phyloP scores from a whole-genome alignment of 495 filamentous ascomycete genomes.

The Baudoinia panamericana region DNA sequence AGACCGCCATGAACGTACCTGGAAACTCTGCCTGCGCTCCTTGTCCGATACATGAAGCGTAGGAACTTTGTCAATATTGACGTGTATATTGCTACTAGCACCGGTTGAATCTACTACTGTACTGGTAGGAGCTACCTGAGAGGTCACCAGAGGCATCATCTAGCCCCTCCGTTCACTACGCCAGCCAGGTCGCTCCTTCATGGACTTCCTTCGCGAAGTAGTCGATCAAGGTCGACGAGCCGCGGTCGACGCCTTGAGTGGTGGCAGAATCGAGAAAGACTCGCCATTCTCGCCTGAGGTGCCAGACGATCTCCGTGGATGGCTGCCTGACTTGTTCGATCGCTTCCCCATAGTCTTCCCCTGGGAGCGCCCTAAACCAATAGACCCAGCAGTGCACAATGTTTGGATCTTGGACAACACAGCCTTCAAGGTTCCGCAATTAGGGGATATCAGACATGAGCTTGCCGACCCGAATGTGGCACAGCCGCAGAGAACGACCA shows the following conservation, averaged over 20 bases:
- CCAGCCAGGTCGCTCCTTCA: neutral
- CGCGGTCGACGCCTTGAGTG: conserved; percentile 11
- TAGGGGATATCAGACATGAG: conserved; percentile 9
- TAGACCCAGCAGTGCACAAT: conserved; percentile 42
- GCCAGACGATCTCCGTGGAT: conserved; percentile 13
- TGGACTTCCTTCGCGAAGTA: conserved; percentile 12
- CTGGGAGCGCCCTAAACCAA: conserved; percentile 18
- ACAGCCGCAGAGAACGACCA: conserved; percentile 1
- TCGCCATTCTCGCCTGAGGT: conserved; percentile 18
- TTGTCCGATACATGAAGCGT: no score
- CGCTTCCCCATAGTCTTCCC: conserved; percentile 18
- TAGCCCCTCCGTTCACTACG: neutral
- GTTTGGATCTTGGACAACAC: conserved; percentile 91
- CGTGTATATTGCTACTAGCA: no score
- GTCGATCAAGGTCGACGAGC: conserved; percentile 11
- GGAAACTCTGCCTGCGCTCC: no score
- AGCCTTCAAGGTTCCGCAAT: conserved; percentile 45
- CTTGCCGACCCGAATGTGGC: conserved; percentile 16
- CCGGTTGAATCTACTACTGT: no score
- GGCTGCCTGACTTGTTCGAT: conserved; percentile 20
- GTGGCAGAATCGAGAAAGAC: conserved; percentile 10
- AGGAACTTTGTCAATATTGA: no score
- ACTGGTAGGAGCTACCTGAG: no score
- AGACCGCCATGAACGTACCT: no score
- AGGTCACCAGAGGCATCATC: neutral